Evolutionary conservation across 768 basidiomycete genomes (phyloP), one percentile per base, ranked within the genome.

Genomic region (Leccinum subtestaceum): DNA sequence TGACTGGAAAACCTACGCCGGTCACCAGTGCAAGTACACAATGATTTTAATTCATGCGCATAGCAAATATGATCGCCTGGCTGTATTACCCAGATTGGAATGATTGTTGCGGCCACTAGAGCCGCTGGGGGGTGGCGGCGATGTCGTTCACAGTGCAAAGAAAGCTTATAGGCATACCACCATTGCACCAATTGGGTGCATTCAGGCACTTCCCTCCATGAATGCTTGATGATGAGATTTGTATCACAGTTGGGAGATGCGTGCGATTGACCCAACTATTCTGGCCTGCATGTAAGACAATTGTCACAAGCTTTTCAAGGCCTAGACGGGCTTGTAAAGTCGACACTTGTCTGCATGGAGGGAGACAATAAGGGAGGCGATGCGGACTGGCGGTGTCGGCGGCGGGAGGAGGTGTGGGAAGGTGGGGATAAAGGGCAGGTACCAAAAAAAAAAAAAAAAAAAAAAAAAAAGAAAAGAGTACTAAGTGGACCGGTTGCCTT

Each of bases 401-500:
- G 32, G 32, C 32, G 32, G 9, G 32, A 34, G 25, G 55, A 52
- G 11, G 62, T 63, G 63, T 57, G 63, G 51, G 54, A 63, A 55
- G 63, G 57, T 59, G 63, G 49, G 29, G 61, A 63, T 60, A 63
- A 65, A 64, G 65, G 64, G 61, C 53, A 58, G 63, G 63, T 60
- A 59, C 53, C 17, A 36, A 46, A 52, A 29, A 51, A 51, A 29
- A 40, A n/a, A 40, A n/a, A 40, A n/a, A 40, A 9, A 13, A 5
- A 10, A 36, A 17, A 10, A n/a, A 9, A 13, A n/a, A 40, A 38
- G 15, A 38, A 17, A 17, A 17, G 15, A 8, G 40, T 40, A 29
- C 29, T 29, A 43, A 29, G 55, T 40, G 11, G 69, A 60, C 50
- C 60, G 63, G 80, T 81, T 81, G 80, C 79, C 80, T 80, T 81